These are phyloP conservation scores for Trichoderma harzianum DNA, from an alignment of 2,329 filamentous ascomycete genomes.

Conservation along the genomic window DNA sequence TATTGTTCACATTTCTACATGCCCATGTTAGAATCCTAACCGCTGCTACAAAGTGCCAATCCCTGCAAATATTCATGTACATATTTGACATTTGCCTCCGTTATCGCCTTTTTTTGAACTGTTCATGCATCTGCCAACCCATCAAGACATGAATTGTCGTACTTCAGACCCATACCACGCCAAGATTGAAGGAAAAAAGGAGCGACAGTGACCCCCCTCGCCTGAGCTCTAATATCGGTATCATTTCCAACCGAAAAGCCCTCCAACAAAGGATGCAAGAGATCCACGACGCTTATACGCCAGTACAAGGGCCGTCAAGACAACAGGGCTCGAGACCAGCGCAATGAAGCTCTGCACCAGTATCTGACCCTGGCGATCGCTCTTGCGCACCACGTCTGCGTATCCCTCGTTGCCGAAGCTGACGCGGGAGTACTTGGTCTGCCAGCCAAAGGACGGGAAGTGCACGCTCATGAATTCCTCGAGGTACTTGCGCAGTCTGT, in stretches of 20 bases:
- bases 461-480: conserved; percentile 80
- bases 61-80: neutral
- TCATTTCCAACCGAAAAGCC: conserved; percentile 10
- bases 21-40: neutral
- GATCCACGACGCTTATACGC: conserved; percentile 29
- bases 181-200: neutral
- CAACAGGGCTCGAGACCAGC: conserved; percentile 33
- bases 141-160: neutral
- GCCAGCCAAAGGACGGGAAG: conserved; percentile 76
- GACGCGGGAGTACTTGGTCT: conserved; percentile 87
- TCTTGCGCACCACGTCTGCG: conserved; percentile 71
- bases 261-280: conserved; percentile 18
- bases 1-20: neutral
- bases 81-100: neutral
- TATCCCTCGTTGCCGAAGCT: conserved; percentile 94
- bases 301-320: conserved; percentile 26
- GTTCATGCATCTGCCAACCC: neutral
- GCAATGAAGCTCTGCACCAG: conserved; percentile 47
- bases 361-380: conserved; percentile 64
- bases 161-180: neutral
- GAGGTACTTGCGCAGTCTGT: conserved; percentile 76
- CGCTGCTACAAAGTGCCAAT: neutral
- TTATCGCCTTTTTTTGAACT: neutral
- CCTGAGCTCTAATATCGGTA: neutral
- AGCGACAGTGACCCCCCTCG: neutral